A percentile compares a stretch with the other conserved stretches of the same genome.
Evolutionary conservation across 2,329 filamentous ascomycete genomes (phyloP).

Genomic region (Coniochaeta hoffmannii): DNA sequence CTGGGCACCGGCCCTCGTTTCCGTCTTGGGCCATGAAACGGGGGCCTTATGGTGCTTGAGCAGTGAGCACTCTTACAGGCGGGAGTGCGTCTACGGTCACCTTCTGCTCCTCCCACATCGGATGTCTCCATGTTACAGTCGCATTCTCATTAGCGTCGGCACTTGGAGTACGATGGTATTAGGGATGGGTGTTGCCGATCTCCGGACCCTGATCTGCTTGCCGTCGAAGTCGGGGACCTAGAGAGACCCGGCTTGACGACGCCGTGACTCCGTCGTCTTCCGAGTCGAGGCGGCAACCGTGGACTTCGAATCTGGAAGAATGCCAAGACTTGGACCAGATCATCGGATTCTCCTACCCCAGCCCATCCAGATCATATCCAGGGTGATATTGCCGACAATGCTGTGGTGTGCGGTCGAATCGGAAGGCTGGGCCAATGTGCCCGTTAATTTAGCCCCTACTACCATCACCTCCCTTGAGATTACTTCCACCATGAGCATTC

Average conservation of each 20-base stretch:
- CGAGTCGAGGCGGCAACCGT: background rate
- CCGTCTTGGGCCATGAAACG: background rate
- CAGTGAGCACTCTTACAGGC: background rate
- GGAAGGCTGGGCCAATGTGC: background rate
- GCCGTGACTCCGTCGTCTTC: background rate
- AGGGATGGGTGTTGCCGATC: background rate
- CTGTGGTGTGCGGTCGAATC: background rate
- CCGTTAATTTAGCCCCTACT: constrained; percentile 1
- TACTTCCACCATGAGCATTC: background rate
- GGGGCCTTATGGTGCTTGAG: background rate
- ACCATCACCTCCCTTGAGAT: background rate
- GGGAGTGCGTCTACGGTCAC: background rate
- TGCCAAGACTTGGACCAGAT: constrained; percentile 4
- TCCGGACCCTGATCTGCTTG: background rate
- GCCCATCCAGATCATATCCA: background rate
- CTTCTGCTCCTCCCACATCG: background rate
- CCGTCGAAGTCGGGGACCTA: background rate
- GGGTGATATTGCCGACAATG: background rate
- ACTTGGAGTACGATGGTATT: background rate
- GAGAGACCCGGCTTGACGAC: background rate
- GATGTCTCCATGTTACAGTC: background rate
- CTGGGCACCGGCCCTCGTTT: background rate
- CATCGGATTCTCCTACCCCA: constrained; percentile 1
- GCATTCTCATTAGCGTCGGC: background rate
- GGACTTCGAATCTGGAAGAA: background rate